Evolutionary conservation across 352 stramenopile species (phyloP).

Genomic region (Achlya hypogyna): DNA sequence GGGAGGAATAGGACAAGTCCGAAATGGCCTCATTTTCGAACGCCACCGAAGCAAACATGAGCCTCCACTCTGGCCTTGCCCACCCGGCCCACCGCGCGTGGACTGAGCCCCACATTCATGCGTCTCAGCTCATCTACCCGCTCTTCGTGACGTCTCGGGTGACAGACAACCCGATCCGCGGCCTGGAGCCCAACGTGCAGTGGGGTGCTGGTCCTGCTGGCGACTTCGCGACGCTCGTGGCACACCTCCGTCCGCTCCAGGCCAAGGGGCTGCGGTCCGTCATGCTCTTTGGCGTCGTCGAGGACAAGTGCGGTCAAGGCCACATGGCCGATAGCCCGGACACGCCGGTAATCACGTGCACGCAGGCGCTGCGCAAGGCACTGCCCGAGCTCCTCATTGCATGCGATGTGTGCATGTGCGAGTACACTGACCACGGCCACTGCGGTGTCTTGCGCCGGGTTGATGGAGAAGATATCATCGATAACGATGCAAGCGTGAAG

Average conservation of each 20-base stretch:
- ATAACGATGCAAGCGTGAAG: conserved; percentile 95
- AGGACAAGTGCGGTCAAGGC: conserved; percentile 67
- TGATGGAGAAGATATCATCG: conserved; percentile 92
- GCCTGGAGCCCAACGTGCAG: conserved; percentile 77
- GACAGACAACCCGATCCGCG: conserved; percentile 64
- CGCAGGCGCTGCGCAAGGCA: conserved; percentile 43
- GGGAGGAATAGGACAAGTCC: background rate
- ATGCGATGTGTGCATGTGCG: conserved; percentile 85
- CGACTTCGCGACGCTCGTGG: conserved; percentile 57
- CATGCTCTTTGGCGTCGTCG: conserved; percentile 86
- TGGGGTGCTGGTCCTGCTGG: conserved; percentile 65
- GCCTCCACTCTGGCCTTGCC: conserved; percentile 76
- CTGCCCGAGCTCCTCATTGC: conserved; percentile 72
- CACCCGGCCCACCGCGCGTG: conserved; percentile 71
- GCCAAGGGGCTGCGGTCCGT: conserved; percentile 69
- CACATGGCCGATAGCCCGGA: conserved; percentile 60
- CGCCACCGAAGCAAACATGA: background rate
- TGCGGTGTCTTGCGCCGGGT: conserved; percentile 76
- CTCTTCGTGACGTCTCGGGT: conserved; percentile 75
- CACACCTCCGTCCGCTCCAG: conserved; percentile 57
- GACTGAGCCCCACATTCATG: conserved; percentile 81
- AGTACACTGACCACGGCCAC: conserved; percentile 86
- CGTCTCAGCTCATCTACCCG: conserved; percentile 84
- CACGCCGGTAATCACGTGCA: conserved; percentile 75
- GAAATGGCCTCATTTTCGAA: background rate